A percentile compares a stretch with the other conserved stretches of the same genome.
Evolutionary conservation across 805 yeast genomes (phyloP).

Genomic region (Candida coquimbonensis): DNA sequence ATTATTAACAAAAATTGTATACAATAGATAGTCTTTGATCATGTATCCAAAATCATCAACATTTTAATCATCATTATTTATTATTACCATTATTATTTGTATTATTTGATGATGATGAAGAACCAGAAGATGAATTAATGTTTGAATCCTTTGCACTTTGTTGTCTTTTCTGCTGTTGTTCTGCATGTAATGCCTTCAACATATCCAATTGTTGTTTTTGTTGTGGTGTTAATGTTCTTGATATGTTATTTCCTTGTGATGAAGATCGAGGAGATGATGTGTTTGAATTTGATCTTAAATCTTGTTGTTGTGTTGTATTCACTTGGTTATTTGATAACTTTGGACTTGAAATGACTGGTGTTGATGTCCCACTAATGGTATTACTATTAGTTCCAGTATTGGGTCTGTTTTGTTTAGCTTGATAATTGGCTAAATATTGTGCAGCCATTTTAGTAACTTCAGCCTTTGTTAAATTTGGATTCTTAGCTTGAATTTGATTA

Average conservation of each 20-base stretch:
- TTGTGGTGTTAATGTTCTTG: constrained; percentile 20
- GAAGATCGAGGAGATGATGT: constrained; percentile 9
- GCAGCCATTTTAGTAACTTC: constrained; percentile 65
- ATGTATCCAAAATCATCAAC: no score
- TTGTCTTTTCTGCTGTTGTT: constrained; percentile 21
- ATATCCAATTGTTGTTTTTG: constrained; percentile 25
- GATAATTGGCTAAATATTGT: constrained; percentile 52
- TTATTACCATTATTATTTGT: no score
- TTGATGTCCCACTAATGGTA: no score
- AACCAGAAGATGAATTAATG: no score
- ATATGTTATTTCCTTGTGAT: constrained; percentile 1
- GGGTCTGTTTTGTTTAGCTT: constrained; percentile 33
- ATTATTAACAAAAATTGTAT: no score
- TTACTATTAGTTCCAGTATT: background rate
- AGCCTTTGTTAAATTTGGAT: constrained; percentile 55
- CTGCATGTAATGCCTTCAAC: constrained; percentile 21
- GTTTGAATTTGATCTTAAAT: constrained; percentile 28
- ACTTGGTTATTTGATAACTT: background rate
- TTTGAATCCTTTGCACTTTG: constrained; percentile 3
- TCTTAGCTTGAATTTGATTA: constrained; percentile 30
- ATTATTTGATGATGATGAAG: background rate
- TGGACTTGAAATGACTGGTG: background rate
- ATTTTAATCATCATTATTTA: no score
- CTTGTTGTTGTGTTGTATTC: constrained; percentile 21
- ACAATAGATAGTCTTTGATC: no score